phyloP scores from a whole-genome alignment of 306 rosid species.

The Acacia crassicarpa region DNA sequence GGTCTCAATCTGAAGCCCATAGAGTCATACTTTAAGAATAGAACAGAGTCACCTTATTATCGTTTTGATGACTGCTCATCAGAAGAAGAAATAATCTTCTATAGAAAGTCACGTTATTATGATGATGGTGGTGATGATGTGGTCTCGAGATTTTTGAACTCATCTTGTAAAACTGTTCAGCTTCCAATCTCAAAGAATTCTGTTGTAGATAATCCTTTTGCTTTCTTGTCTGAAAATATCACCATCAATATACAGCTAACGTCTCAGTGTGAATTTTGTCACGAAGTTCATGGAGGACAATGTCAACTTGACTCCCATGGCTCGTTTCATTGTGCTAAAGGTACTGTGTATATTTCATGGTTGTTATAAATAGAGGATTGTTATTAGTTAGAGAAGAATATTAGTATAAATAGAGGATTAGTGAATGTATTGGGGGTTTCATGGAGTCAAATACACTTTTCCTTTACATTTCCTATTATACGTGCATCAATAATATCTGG shows the following conservation, averaged over 20 bases:
- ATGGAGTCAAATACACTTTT: too few relatives aligned
- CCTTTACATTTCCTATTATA: too few relatives aligned
- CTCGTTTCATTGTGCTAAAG: constrained; percentile 22
- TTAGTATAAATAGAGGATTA: too few relatives aligned
- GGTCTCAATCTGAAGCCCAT: neutral
- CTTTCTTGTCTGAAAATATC: neutral
- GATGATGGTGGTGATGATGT: neutral
- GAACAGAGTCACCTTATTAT: too few relatives aligned
- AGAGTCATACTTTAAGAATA: neutral
- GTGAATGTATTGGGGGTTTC: too few relatives aligned
- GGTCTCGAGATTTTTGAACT: neutral
- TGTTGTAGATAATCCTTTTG: neutral
- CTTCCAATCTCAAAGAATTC: constrained; percentile 12
- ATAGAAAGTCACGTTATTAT: neutral
- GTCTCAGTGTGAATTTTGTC: constrained; percentile 27
- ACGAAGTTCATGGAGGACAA: constrained; percentile 11
- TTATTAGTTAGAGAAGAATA: too few relatives aligned
- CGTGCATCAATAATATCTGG: too few relatives aligned
- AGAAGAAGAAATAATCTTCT: neutral
- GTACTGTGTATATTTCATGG: neutral
- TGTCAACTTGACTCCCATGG: constrained; percentile 24
- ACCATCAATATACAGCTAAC: neutral
- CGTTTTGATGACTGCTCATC: too few relatives aligned
- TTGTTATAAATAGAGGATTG: too few relatives aligned
- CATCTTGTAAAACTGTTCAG: constrained; percentile 14